Conservation (phyloP, 2,329 filamentous ascomycete genomes). For the Aspergillus luchuensis region DNA sequence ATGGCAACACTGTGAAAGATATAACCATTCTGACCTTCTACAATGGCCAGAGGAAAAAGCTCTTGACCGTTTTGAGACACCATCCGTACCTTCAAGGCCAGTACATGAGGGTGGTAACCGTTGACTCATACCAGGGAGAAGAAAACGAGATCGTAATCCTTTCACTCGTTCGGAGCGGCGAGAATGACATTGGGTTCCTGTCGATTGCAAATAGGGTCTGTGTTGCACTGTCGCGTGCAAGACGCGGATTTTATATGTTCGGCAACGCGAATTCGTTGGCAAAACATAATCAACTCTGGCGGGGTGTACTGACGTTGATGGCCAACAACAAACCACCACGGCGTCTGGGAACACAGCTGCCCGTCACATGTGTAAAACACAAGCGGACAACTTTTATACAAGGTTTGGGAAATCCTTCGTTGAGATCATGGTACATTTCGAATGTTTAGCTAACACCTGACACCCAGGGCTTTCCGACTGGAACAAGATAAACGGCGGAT, state of each 20-base stretch:
- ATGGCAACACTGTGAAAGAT: slow-evolving; percentile 59
- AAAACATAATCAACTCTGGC: slow-evolving; percentile 53
- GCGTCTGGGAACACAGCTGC: slow-evolving; percentile 55
- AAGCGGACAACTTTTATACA: slow-evolving; percentile 53
- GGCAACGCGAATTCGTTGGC: slow-evolving; percentile 66
- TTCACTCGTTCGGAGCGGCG: slow-evolving; percentile 75
- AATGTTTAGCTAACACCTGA: slow-evolving; percentile 14
- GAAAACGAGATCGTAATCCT: slow-evolving; percentile 83
- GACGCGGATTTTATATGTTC: slow-evolving; percentile 79
- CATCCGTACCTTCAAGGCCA: slow-evolving; percentile 49
- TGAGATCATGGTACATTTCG: background rate
- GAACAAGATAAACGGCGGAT: slow-evolving; percentile 57
- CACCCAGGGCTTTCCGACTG: slow-evolving; percentile 55
- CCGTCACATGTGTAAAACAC: slow-evolving; percentile 66
- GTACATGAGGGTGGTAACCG: slow-evolving; percentile 68
- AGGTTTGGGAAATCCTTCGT: slow-evolving; percentile 29
- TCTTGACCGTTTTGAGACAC: slow-evolving; percentile 53
- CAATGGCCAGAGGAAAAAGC: slow-evolving; percentile 72
- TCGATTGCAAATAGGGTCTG: slow-evolving; percentile 64
- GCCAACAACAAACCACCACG: slow-evolving; percentile 20
- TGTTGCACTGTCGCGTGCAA: slow-evolving; percentile 69
- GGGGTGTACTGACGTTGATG: slow-evolving; percentile 51
- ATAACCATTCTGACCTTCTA: slow-evolving; percentile 89
- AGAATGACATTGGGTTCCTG: slow-evolving; percentile 70
- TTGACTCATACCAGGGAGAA: slow-evolving; percentile 89